Evolutionary conservation across 2,329 filamentous ascomycete species (phyloP).

Genomic region (Akanthomyces lecanii): DNA sequence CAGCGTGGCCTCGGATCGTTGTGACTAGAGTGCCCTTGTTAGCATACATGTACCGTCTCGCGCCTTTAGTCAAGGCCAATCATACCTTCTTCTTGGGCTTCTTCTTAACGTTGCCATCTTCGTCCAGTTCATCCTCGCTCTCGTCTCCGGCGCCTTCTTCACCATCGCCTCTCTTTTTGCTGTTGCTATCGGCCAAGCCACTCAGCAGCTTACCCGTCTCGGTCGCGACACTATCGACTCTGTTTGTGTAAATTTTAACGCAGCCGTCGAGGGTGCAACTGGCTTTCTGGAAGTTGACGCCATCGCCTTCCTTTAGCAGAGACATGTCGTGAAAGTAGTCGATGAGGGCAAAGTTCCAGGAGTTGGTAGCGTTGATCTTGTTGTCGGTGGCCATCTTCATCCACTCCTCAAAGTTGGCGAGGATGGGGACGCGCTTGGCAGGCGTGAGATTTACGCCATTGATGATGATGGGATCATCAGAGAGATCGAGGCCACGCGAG

Average conservation of each 20-base stretch:
- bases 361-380: conserved; percentile 96
- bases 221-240: conserved; percentile 96
- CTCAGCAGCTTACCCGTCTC: conserved; percentile 94
- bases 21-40: conserved; percentile 39
- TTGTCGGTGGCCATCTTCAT: conserved; percentile 99
- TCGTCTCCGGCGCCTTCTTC: conserved; percentile 66
- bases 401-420: conserved; percentile 99
- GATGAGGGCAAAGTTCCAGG: conserved; percentile 99
- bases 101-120: conserved; percentile 57
- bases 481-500: conserved; percentile 37
- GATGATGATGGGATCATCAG: conserved; percentile 60
- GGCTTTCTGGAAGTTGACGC: conserved; percentile 97
- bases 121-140: conserved; percentile 58
- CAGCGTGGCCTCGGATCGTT: conserved; percentile 85
- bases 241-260: conserved; percentile 98
- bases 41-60: background rate
- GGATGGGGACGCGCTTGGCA: conserved; percentile 90
- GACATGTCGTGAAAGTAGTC: conserved; percentile 99
- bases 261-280: conserved; percentile 97
- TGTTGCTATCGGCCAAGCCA: conserved; percentile 83
- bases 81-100: conserved; percentile 72
- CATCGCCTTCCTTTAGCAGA: conserved; percentile 88
- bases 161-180: conserved; percentile 64
- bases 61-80: background rate
- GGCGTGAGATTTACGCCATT: conserved; percentile 78